These are phyloP conservation scores for Prunus padus DNA, from an alignment of 306 rosid genomes.

Conservation along the genomic window DNA sequence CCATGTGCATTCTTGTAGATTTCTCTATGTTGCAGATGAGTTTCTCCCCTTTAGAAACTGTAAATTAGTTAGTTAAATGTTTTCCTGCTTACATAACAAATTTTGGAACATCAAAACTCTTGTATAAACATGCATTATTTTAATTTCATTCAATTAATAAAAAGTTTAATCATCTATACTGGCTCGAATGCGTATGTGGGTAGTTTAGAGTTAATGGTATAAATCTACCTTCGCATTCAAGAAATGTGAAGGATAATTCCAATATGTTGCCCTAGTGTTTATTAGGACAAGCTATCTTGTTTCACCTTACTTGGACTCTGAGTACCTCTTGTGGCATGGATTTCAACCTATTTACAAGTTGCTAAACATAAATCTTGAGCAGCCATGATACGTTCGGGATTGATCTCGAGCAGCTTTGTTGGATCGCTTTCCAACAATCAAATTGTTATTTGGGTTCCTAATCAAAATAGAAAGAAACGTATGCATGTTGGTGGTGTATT, in stretches of 20 bases:
- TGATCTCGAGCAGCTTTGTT: background rate
- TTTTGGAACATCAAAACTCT: conserved; percentile 43
- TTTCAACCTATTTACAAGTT: background rate
- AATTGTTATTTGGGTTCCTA: background rate
- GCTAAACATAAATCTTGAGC: background rate
- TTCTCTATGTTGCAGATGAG: conserved; percentile 90
- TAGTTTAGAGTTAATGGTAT: conserved; percentile 6
- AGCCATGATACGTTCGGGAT: background rate
- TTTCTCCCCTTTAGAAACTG: conserved; percentile 92
- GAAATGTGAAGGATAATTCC: background rate
- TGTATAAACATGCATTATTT: conserved; percentile 39
- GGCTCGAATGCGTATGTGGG: background rate
- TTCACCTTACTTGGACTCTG: background rate
- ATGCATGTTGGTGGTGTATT: background rate
- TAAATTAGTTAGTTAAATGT: conserved; percentile 49
- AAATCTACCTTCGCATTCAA: background rate
- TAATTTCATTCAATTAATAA: conserved; percentile 9
- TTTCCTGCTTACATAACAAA: conserved; percentile 40
- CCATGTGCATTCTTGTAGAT: conserved; percentile 70
- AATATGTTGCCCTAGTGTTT: background rate
- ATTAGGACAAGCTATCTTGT: conserved; percentile 9
- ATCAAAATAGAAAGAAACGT: background rate
- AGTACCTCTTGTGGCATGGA: background rate
- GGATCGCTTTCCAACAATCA: background rate
- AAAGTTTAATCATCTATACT: conserved; percentile 3